Evolutionary conservation across 441 rosid species (phyloP), one percentile per base, ranked within the genome.

Genomic region (Manihot esculenta): DNA sequence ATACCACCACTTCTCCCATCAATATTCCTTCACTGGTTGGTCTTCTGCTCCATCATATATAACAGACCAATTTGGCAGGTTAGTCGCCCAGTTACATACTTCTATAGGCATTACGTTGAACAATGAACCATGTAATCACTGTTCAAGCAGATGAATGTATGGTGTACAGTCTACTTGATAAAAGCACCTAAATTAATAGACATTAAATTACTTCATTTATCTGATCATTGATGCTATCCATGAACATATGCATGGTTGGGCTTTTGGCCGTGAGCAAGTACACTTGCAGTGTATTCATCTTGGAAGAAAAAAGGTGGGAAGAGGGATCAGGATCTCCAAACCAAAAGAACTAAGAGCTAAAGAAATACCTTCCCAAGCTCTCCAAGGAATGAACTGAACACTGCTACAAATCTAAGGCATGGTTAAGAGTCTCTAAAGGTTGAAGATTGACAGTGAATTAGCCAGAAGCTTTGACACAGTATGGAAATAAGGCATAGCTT

Each of bases 371-470:
- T 85, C 97, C 98, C 98, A 93, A 71, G 96, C 90, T 83, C 83
- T 88, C 97, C 97, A 94, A 24, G 99, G 97, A 70, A 94, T 81
- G 73, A 94, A 94, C 66, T 91, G 99, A 70, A 87, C 95, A 64
- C 86, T 83, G 84, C 95, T 91, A 72, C 97, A 94, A 66, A 91
- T 90, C 99, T 93, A 81, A 12, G 53, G 57, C 58, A 26, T 57
- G 50, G 83, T 88, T 77, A 91, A 91, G 93, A 10, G 56, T 49
- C 21, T 69, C 20, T 38, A 48, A 76, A 66, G 50, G 70, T 27
- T 47, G 38, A 30, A 35, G 6, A 48, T 58, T 17, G 48, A 49
- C 56, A 50, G 60, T 12, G 33, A 55, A 55, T 55, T n/a, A 13
- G 9, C 17, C 35, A 56, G 33, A 56, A 56, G 20, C 38, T 26